A percentile compares a stretch with the other conserved stretches of the same genome.
Conservation (phyloP, 2,329 filamentous ascomycete species). For the Penicillium aurantiogriseum region DNA sequence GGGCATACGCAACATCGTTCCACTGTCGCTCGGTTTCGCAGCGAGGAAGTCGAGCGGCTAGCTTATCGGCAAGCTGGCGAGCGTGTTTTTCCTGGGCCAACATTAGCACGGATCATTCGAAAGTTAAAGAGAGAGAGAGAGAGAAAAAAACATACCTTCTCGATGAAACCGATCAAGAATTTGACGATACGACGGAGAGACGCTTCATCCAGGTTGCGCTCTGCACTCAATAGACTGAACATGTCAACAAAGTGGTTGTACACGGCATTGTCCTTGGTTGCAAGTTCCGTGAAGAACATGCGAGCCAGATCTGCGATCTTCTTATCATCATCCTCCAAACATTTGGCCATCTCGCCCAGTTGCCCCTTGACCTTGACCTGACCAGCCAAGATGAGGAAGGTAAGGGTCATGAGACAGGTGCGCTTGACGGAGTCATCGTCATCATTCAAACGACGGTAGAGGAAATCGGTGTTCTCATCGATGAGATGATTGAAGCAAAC, state of each 20-base stretch:
- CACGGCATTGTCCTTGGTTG: constrained; percentile 96
- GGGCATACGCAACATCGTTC: constrained; percentile 93
- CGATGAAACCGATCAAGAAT: constrained; percentile 92
- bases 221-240: constrained; percentile 88
- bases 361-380: constrained; percentile 99
- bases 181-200: constrained; percentile 82
- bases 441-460: constrained; percentile 91
- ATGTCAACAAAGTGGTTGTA: constrained; percentile 99
- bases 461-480: constrained; percentile 97
- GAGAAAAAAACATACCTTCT: constrained; percentile 68
- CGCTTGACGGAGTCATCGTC: constrained; percentile 86
- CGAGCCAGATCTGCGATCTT: constrained; percentile 87
- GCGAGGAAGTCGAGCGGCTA: constrained; percentile 78
- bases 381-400: constrained; percentile 92
- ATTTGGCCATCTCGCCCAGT: constrained; percentile 98
- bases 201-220: constrained; percentile 77
- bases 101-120: not conserved
- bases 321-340: constrained; percentile 92
- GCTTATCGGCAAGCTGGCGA: constrained; percentile 86
- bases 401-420: constrained; percentile 97
- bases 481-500: constrained; percentile 99
- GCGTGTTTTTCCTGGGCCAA: constrained; percentile 83
- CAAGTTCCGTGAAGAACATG: constrained; percentile 98
- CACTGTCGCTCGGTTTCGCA: constrained; percentile 94
- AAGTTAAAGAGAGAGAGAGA: not conserved